phyloP scores from a whole-genome alignment of 1,139 yeast species.

The Spathaspora sp. region DNA sequence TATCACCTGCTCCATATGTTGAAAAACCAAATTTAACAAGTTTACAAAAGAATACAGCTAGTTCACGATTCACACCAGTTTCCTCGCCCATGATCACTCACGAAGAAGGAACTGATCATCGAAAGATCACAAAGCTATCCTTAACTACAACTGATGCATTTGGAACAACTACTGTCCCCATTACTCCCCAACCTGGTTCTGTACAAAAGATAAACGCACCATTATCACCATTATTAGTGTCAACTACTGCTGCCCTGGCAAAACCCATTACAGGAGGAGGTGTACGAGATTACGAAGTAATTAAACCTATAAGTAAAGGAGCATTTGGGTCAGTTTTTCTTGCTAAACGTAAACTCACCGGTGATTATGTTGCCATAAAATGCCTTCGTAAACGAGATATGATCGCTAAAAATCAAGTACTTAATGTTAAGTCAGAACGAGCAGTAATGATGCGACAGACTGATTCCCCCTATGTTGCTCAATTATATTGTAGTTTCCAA shows the following conservation, averaged over 20 bases:
- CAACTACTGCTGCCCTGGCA: slow-evolving; percentile 52
- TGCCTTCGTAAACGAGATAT: slow-evolving; percentile 92
- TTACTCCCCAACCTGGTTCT: slow-evolving; percentile 3
- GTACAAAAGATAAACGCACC: slow-evolving; percentile 47
- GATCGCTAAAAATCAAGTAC: slow-evolving; percentile 95
- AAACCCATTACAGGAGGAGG: slow-evolving; percentile 69
- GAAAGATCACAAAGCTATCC: slow-evolving; percentile 16
- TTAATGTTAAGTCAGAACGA: slow-evolving; percentile 90
- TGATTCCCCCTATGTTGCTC: slow-evolving; percentile 92
- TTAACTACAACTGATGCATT: slow-evolving; percentile 9
- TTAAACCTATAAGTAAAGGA: slow-evolving; percentile 94
- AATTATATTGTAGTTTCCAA: slow-evolving; percentile 85
- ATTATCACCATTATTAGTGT: slow-evolving; percentile 75
- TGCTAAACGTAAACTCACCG: slow-evolving; percentile 79
- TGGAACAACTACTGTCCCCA: slow-evolving; percentile 2
- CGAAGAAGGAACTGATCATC: slow-evolving; percentile 8
- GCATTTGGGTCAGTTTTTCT: slow-evolving; percentile 96
- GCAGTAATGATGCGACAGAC: slow-evolving; percentile 98
- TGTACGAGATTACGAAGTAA: slow-evolving; percentile 83
- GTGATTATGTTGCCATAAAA: slow-evolving; percentile 94
- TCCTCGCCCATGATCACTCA: slow-evolving; percentile 13
- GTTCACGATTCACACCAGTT: slow-evolving; percentile 12
- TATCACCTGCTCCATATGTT: slow-evolving; percentile 53
- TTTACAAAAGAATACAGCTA: slow-evolving; percentile 45
- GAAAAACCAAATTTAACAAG: slow-evolving; percentile 53